phyloP scores from a whole-genome alignment of 176 grass and related monocot species.

The Oryza officinalis region DNA sequence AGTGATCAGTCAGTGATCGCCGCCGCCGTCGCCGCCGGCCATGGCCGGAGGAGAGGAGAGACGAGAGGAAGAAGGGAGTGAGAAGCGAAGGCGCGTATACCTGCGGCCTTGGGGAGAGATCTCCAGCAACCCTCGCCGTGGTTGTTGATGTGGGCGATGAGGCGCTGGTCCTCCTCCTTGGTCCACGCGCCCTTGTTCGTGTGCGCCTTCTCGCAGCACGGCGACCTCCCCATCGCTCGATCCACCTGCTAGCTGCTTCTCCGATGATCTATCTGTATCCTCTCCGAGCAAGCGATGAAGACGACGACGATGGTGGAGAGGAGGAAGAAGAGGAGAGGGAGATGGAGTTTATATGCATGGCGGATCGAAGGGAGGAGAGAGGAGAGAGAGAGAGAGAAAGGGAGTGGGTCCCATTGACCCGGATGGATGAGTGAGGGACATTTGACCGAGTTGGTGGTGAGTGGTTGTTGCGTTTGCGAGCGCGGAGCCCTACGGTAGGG shows the following conservation, averaged over 20 bases:
- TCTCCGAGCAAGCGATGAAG: too few species aligned
- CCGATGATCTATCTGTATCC: too few species aligned
- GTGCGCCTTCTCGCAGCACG: conserved; percentile 95
- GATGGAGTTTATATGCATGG: neutral
- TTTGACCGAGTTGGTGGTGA: conserved; percentile 67
- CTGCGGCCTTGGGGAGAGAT: conserved; percentile 82
- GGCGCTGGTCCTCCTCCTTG: conserved; percentile 85
- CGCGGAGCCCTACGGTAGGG: conserved; percentile 24
- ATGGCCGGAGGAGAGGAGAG: neutral
- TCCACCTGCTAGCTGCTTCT: too few species aligned
- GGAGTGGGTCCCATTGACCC: conserved; percentile 20
- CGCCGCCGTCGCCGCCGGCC: neutral
- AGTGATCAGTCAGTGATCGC: neutral
- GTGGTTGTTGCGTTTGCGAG: neutral
- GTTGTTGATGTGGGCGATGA: conserved; percentile 75
- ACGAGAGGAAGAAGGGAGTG: neutral
- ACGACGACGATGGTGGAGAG: neutral
- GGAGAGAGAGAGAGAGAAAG: conserved; percentile 4
- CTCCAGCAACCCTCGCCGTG: conserved; percentile 91
- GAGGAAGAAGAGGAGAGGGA: too few species aligned
- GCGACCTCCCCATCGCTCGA: conserved; percentile 70
- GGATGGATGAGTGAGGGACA: conserved; percentile 38
- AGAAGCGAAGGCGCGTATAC: too few species aligned
- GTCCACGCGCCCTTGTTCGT: conserved; percentile 97
- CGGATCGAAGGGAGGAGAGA: neutral